These are phyloP conservation scores for Penicillium manginii DNA, from an alignment of 495 filamentous ascomycete genomes.

Conservation along the genomic window DNA sequence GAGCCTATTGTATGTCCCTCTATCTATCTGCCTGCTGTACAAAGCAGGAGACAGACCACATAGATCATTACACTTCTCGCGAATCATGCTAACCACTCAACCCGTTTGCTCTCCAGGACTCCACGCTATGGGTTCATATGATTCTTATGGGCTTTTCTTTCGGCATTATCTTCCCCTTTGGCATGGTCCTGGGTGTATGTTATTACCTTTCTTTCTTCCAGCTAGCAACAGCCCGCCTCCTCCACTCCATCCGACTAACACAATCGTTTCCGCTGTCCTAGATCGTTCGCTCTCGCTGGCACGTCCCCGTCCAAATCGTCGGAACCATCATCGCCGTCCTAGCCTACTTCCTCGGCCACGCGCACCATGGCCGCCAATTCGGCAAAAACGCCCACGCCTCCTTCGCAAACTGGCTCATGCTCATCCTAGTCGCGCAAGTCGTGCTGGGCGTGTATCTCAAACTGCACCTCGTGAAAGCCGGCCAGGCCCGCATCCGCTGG, in stretches of 20 bases:
- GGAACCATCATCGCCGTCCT: constrained; percentile 75
- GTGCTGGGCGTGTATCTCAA: constrained; percentile 85
- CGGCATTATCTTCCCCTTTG: constrained; percentile 88
- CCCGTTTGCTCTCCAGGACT: constrained; percentile 55
- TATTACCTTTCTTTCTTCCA: background rate
- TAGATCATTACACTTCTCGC: background rate
- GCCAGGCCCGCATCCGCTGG: constrained; percentile 76
- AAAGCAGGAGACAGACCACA: too few relatives aligned
- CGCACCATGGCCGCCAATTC: constrained; percentile 88
- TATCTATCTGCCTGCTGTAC: too few relatives aligned
- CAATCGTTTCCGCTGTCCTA: constrained; percentile 32
- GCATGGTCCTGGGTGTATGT: constrained; percentile 92
- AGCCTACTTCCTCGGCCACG: constrained; percentile 89
- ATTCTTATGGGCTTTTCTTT: constrained; percentile 84
- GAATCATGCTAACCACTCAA: constrained; percentile 5
- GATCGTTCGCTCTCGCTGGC: constrained; percentile 91
- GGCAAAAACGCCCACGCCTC: constrained; percentile 78
- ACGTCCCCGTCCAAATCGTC: constrained; percentile 85
- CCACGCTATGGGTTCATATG: constrained; percentile 92
- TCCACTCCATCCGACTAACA: background rate
- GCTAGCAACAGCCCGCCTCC: too few relatives aligned
- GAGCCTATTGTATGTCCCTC: constrained; percentile 78
- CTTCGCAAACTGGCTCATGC: constrained; percentile 79
- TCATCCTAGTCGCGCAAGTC: constrained; percentile 76
- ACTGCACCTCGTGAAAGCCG: constrained; percentile 81